Base-by-base conservation (phyloP, 805 yeast genomes). In the Saturnispora halmiae region DNA sequence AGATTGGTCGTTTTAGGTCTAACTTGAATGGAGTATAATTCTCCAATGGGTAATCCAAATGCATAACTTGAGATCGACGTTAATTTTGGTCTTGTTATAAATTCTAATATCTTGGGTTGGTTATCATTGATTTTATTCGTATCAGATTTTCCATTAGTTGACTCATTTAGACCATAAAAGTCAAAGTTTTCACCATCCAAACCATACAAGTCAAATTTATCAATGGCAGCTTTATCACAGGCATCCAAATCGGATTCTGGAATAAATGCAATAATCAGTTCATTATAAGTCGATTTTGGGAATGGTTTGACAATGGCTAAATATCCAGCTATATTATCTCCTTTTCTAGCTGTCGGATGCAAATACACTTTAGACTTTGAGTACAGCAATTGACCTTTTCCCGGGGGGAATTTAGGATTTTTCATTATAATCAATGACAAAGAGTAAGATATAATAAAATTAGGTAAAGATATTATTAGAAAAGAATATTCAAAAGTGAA, bases 1-100 rank as follows among this genome's bases (percentile, higher is more conserved):
- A 87, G 79, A 2, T 88, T 94, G 13, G 76, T 64, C 2, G 87
- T 77, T 5, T 96, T 96, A 2, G 79, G 79, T 40, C 96, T 70
- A 10, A 81, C 73, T 58, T 88, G 95, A 31, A 92, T 68, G 20
- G 95, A 82, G 58, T 77, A 90, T 4, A 90, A 55, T 44, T 70
- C 71, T 28, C 72, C 55, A 22, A 83, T 56, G 14, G 77, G 70
- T 16, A 80, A 56, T 3, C 81, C 73, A 61, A 87, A 87, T 5
- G 88, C 77, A 60, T 76, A 85, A 1, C 84, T 72, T 2, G 76
- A 57, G 19, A 74, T 52, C 2, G 78, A 67, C 1, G 78, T 65
- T 18, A 60, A 37, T 3, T 70, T 63, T 1, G 86, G 88, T 42
- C 72, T 66, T 26, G 64, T 57, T 24, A 78, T 79, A 40, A 58